These are phyloP conservation scores for Solanum hybrid DNA, from an alignment of 305 asterid genomes.

Conservation along the genomic window DNA sequence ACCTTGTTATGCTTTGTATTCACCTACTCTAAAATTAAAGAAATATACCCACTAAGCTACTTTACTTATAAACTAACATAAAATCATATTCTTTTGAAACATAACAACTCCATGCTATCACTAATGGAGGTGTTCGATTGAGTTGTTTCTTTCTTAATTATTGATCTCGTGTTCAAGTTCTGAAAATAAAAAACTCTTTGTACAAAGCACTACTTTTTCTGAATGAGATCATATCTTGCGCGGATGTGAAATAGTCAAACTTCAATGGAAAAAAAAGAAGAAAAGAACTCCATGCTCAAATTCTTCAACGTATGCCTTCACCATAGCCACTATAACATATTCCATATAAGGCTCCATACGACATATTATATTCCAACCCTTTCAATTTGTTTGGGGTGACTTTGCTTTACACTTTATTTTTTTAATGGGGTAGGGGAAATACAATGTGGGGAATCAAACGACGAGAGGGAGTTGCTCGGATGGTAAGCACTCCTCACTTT, in stretches of 20 bases:
- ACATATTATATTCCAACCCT: not conserved
- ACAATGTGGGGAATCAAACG: not conserved
- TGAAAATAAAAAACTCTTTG: not conserved
- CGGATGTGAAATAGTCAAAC: not conserved
- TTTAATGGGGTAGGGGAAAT: not conserved
- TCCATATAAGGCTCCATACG: not conserved
- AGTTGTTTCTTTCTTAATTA: not conserved
- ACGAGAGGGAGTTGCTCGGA: not conserved
- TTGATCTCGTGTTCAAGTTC: accelerated
- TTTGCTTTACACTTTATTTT: not conserved
- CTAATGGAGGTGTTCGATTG: not conserved
- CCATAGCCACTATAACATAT: not conserved
- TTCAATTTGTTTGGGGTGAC: not conserved
- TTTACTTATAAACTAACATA: not conserved
- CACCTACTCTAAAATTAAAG: not conserved
- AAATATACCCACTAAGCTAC: not conserved
- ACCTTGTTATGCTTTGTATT: not conserved
- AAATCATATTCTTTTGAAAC: not conserved
- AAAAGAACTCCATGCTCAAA: not conserved
- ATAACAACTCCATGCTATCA: not conserved
- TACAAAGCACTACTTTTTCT: not conserved
- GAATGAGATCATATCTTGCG: not conserved
- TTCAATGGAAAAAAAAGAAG: not conserved
- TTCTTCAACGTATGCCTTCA: not conserved
- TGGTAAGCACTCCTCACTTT: no score